These are phyloP conservation scores for Tolypocladium ovalisporum DNA, from an alignment of 2,329 filamentous ascomycete genomes.

Conservation along the genomic window DNA sequence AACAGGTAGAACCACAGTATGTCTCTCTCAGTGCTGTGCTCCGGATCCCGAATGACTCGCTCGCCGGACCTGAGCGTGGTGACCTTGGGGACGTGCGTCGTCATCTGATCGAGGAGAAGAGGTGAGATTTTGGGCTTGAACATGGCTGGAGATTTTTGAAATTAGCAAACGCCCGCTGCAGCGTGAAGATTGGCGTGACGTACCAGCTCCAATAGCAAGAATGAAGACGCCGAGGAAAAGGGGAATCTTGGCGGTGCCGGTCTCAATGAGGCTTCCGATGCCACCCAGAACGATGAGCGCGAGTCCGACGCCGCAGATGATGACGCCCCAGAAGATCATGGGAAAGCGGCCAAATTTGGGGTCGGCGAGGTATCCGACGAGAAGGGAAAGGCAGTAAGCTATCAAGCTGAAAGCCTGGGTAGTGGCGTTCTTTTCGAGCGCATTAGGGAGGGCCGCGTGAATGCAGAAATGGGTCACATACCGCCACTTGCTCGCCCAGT, in stretches of 20 bases:
- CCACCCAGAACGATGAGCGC: slow-evolving; percentile 56
- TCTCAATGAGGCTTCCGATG: slow-evolving; percentile 29
- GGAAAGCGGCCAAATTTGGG: slow-evolving; percentile 58
- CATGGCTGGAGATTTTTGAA: slow-evolving; percentile 17
- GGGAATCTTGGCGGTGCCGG: slow-evolving; percentile 37
- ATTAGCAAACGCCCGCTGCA: background rate
- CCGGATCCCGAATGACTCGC: slow-evolving; percentile 57
- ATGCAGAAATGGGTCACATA: background rate
- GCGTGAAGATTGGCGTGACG: background rate
- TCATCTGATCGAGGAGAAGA: slow-evolving; percentile 56
- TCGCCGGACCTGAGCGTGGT: slow-evolving; percentile 39
- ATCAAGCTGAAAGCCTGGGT: slow-evolving; percentile 43
- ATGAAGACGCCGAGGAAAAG: slow-evolving; percentile 50
- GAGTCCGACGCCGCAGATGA: slow-evolving; percentile 56
- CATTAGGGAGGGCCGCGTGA: background rate
- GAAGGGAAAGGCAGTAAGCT: slow-evolving; percentile 44
- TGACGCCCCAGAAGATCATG: slow-evolving; percentile 61
- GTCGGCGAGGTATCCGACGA: slow-evolving; percentile 51
- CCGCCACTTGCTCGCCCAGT: slow-evolving; percentile 28
- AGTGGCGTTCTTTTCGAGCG: slow-evolving; percentile 13
- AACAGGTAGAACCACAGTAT: slow-evolving; percentile 54
- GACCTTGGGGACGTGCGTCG: slow-evolving; percentile 31
- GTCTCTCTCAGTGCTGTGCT: slow-evolving; percentile 52
- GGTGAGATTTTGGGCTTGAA: slow-evolving; percentile 68
- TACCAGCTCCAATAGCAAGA: slow-evolving; percentile 46